Base-by-base conservation (phyloP, 441 rosid genomes). In the Metrosideros polymorpha region DNA sequence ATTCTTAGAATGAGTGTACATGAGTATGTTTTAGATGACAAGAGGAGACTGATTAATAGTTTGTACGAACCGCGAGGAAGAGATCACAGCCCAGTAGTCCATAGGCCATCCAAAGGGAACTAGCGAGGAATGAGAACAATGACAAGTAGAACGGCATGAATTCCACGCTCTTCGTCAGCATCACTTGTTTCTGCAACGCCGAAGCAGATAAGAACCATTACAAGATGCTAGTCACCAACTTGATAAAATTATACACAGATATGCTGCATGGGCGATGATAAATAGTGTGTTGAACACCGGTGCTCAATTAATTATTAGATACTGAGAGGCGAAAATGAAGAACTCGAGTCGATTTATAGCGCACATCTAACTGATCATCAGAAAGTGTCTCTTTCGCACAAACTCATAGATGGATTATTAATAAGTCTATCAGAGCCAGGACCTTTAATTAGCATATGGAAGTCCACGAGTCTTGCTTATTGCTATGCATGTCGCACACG, bases 131-230 rank as follows among this genome's bases (percentile, higher is more conserved):
- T 57, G 99, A 93, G 93, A 94, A 94, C 85, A 97, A 90, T 56
- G 98, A 96, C 85, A 96, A 86, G 89, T 94, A 92, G 90, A 97
- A 95, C 0, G 99, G 98, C 98, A 97, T 97, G 93, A 92, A 96
- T 84, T 97, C 97, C 89, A 94, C 98, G 50, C 99, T 95, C 89
- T 92, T 94, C 29, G 98, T 95, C 89, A 71, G 84, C 35, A 96
- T 92, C 88, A 97, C 98, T 89, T 89, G 90, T 89, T 88, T 96
- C 98, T 95, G 95, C 93, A 90, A 79, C 84, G n/a, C 59, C 59
- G 9, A 18, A 82, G 55, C 42, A 18, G n/a, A 82, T 29, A 54
- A 29, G 59, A 82, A 24, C 79, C 79, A 22, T 82, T 18, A 39
- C 55, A 49, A 82, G 35, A 32, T 82, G 43, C 25, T 30, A 51